Evolutionary conservation across 2,329 filamentous ascomycete genomes (phyloP), one percentile per base, ranked within the genome.

Genomic region (Hymenoscyphus linearis): DNA sequence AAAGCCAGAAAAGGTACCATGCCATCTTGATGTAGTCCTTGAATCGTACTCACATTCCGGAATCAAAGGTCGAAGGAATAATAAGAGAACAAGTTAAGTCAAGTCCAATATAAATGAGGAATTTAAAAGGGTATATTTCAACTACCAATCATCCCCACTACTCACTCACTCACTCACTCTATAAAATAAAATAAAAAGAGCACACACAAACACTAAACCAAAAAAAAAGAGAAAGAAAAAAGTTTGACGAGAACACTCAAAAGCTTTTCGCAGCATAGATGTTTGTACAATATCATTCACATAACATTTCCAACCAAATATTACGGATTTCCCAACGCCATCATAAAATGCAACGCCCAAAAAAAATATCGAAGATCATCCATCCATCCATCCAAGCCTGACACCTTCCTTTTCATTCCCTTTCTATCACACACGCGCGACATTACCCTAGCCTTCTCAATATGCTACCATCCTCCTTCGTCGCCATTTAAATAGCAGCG

Each of bases 401-500:
- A 13, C 18, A 25, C 40, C 22, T 10, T 22, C n/a, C 4, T 31
- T 31, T 31, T 2, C 31, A 5, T 31, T 31, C 7, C 27, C 27
- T 31, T 31, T 31, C 27, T 31, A 4, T 3, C 31, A 31, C 31
- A 31, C 31, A n/a, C n/a, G n/a, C n/a, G n/a, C 31, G 4, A 31
- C 10, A 31, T 47, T 22, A 50, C 25, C 44, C 44, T 50, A 50
- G 12, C 44, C 40, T 47, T 47, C 44, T 50, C 18, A 25, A 10
- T 22, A 25, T 9, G 13, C 18, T 12, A 25, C 44, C 44, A 50
- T 22, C 10, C 22, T 50, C 22, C 12, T 22, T 25, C 4, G 18
- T 50, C 44, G 18, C 44, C 44, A 50, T 56, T 76, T 80, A 86
- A 54, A 77, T 76, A 52, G 79, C 78, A 62, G 73, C 67, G 68